These are phyloP conservation scores for Coemansia reversa DNA, from an alignment of 192 early-diverging fungal species.

Conservation along the genomic window DNA sequence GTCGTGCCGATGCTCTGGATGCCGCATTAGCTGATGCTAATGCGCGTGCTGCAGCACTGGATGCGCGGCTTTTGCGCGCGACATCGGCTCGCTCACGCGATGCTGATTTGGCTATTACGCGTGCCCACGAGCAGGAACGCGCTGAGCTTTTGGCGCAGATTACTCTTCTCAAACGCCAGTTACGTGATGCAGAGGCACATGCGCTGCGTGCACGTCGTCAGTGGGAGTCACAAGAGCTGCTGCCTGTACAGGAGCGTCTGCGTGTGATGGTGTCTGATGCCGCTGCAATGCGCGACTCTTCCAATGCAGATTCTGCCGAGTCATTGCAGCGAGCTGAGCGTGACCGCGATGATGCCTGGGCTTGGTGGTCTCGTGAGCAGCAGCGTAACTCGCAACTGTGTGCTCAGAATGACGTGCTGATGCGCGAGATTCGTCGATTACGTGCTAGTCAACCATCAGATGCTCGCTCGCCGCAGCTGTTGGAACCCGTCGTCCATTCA, in stretches of 20 bases:
- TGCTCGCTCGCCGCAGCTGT: background rate
- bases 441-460: background rate
- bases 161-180: slow-evolving; percentile 28
- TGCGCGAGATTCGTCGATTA: slow-evolving; percentile 38
- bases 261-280: slow-evolving; percentile 14
- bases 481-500: slow-evolving; percentile 2
- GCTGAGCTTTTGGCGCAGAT: slow-evolving; percentile 39
- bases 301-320: slow-evolving; percentile 8
- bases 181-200: slow-evolving; percentile 37
- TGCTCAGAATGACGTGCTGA: slow-evolving; percentile 48
- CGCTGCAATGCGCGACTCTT: background rate
- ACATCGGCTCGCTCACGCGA: slow-evolving; percentile 13
- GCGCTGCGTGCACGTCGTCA: slow-evolving; percentile 24
- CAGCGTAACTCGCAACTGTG: slow-evolving; percentile 38
- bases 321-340: slow-evolving; percentile 14
- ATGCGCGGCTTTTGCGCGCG: slow-evolving; percentile 18
- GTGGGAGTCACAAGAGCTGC: slow-evolving; percentile 48
- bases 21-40: slow-evolving; percentile 33
- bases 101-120: slow-evolving; percentile 28
- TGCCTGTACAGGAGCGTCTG: slow-evolving; percentile 45
- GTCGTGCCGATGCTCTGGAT: slow-evolving; percentile 22
- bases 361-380: slow-evolving; percentile 49
- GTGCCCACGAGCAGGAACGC: slow-evolving; percentile 40
- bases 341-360: slow-evolving; percentile 37
- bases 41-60: slow-evolving; percentile 14